Conservation (phyloP, 306 rosid genomes). For the Leucaena leucocephala region DNA sequence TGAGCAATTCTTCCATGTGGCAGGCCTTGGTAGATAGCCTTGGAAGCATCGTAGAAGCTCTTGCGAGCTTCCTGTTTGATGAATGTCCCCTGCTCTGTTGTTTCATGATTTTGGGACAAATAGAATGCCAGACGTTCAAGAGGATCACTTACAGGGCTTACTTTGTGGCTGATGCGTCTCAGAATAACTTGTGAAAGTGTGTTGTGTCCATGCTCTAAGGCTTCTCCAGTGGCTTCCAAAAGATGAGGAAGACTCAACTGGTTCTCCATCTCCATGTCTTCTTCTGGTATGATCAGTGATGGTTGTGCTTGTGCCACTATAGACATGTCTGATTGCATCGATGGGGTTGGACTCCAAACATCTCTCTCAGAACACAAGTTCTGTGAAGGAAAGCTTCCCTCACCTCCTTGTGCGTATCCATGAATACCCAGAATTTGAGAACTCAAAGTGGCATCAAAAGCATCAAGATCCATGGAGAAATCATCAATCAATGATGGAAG, state of each 20-base stretch:
- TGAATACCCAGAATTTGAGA: conserved; percentile 21
- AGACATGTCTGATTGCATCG: conserved; percentile 50
- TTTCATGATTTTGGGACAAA: conserved; percentile 40
- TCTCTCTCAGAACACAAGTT: conserved; percentile 33
- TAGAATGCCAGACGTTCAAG: conserved; percentile 57
- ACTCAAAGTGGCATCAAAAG: conserved; percentile 30
- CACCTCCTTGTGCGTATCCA: conserved; percentile 44
- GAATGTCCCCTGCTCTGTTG: conserved; percentile 37
- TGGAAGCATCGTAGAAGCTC: conserved; percentile 41
- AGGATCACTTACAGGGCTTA: conserved; percentile 50
- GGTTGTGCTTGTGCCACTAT: conserved; percentile 10
- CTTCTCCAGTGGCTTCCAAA: conserved; percentile 54
- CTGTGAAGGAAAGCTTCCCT: conserved; percentile 46
- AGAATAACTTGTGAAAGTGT: conserved; percentile 45
- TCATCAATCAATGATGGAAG: conserved; percentile 43
- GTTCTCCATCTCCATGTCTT: conserved; percentile 51
- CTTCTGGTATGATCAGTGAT: conserved; percentile 47
- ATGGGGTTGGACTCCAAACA: conserved; percentile 54
- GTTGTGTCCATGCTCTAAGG: conserved; percentile 48
- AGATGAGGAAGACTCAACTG: conserved; percentile 51
- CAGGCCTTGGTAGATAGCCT: conserved; percentile 48
- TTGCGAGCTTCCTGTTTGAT: conserved; percentile 57
- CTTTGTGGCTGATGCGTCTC: conserved; percentile 54
- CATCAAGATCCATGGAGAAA: conserved; percentile 43
- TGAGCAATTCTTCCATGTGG: conserved; percentile 59